A percentile compares a stretch with the other conserved stretches of the same genome.
Evolutionary conservation across 306 rosid species (phyloP).

Genomic region (Notholithocarpus densiflorus): DNA sequence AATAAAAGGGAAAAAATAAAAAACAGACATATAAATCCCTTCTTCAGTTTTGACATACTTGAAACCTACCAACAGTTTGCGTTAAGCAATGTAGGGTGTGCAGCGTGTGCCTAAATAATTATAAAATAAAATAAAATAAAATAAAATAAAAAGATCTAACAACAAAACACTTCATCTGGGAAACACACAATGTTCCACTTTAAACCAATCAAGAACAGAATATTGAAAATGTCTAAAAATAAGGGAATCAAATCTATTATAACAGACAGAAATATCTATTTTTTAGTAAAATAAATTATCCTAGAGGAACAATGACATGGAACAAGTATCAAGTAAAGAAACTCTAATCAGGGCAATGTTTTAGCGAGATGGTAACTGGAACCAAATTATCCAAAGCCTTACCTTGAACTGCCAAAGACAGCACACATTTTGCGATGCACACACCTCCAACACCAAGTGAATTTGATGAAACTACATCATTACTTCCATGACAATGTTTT

Average conservation of each 20-base stretch:
- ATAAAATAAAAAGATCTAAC: no score
- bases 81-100: not conserved
- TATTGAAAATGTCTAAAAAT: no score
- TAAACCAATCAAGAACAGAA: no score
- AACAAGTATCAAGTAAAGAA: not conserved
- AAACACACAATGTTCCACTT: no score
- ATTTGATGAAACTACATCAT: slow-evolving; percentile 54
- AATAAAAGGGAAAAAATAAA: no score
- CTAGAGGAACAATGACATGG: not conserved
- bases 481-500: slow-evolving; percentile 71
- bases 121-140: no score
- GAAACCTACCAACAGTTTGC: not conserved
- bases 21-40: not conserved
- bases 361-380: slow-evolving; percentile 6
- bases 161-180: no score
- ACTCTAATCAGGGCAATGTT: not conserved
- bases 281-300: not conserved
- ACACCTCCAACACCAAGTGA: slow-evolving; percentile 66
- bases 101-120: no score
- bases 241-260: not conserved
- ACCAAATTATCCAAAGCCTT: not conserved
- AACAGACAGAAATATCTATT: not conserved
- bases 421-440: slow-evolving; percentile 70
- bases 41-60: not conserved
- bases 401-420: slow-evolving; percentile 87